Conservation (phyloP, 257 asterid species). For the Cordia subcordata region DNA sequence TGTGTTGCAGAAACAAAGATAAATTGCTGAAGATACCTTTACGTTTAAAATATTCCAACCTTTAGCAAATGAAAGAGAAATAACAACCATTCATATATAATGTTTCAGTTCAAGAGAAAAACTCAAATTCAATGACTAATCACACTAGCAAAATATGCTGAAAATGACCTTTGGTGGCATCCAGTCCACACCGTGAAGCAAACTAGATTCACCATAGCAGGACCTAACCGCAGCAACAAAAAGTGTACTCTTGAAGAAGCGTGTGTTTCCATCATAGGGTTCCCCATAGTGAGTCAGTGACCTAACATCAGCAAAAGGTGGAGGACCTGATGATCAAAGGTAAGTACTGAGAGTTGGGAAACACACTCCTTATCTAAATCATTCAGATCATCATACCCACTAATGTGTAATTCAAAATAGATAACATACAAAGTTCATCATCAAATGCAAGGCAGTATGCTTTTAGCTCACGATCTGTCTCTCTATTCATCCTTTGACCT, state of each 20-base stretch:
- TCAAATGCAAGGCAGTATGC: conserved; percentile 96
- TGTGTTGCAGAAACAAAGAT: no score
- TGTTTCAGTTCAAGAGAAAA: neutral
- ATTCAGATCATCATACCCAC: conserved; percentile 2
- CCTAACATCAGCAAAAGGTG: conserved; percentile 77
- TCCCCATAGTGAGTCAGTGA: conserved; percentile 95
- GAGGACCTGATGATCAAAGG: conserved; percentile 43
- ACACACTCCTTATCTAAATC: conserved; percentile 5
- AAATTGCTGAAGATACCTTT: no score
- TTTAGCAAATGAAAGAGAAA: no score
- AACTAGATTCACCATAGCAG: conserved; percentile 89
- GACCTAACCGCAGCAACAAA: conserved; percentile 99
- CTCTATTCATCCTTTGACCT: conserved; percentile 92
- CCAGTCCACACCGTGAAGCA: conserved; percentile 98
- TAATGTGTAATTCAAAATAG: neutral
- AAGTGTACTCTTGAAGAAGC: conserved; percentile 87
- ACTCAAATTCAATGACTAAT: neutral
- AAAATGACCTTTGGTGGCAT: conserved; percentile 90
- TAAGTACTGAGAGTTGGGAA: conserved; percentile 4
- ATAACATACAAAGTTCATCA: conserved; percentile 59
- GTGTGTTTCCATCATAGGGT: conserved; percentile 95
- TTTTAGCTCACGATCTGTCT: conserved; percentile 90
- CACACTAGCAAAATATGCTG: neutral
- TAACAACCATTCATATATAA: no score
- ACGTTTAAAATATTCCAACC: no score